These are phyloP conservation scores for Salix arbutifolia DNA, from an alignment of 345 rosid genomes.

Conservation along the genomic window DNA sequence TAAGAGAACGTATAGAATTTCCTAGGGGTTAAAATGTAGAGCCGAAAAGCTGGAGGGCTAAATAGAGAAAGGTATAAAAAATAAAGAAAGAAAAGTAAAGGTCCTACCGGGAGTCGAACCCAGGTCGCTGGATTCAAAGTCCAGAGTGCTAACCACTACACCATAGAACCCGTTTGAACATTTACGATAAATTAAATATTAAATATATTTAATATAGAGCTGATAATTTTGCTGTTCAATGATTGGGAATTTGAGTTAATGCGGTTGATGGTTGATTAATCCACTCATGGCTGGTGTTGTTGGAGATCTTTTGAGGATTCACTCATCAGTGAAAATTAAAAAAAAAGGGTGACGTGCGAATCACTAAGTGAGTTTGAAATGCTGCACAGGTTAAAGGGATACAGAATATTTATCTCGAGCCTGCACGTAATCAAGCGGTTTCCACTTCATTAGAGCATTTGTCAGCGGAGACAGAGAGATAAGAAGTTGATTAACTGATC, in stretches of 20 bases:
- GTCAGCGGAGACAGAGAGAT: no score
- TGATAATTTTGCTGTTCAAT: background rate
- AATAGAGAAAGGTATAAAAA: background rate
- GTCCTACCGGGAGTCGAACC: conserved; percentile 98
- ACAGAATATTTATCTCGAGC: background rate
- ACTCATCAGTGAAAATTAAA: background rate
- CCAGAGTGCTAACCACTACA: conserved; percentile 99
- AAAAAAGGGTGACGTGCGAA: background rate
- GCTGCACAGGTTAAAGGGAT: background rate
- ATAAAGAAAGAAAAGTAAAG: conserved; percentile 11
- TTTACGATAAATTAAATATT: fast-evolving
- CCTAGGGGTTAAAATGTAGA: no score
- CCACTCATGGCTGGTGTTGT: background rate
- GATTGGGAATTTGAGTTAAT: background rate
- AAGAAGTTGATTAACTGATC: background rate
- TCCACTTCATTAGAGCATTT: background rate
- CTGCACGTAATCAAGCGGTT: conserved; percentile 7
- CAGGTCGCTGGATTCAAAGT: conserved; percentile 99
- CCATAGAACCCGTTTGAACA: conserved; percentile 57
- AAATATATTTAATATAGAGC: no score
- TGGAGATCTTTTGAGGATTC: background rate
- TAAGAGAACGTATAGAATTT: no score
- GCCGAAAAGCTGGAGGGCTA: no score
- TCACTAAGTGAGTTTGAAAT: background rate
- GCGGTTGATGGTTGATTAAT: background rate